These are phyloP conservation scores for Nemania sp. DNA, from an alignment of 2,329 filamentous ascomycete genomes.

Conservation along the genomic window DNA sequence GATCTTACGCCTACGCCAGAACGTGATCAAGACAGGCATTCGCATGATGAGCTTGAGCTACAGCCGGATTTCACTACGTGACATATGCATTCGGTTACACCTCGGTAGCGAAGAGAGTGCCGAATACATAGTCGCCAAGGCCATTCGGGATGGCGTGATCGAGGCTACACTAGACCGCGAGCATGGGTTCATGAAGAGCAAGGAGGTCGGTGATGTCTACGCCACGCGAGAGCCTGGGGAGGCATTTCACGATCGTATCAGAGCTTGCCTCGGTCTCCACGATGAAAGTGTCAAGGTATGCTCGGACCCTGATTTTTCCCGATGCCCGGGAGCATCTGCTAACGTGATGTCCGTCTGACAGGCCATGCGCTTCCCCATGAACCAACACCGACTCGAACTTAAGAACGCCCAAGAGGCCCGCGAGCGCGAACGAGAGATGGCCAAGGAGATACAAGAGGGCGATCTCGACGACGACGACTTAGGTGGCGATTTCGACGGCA, in stretches of 20 bases:
- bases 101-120: constrained; percentile 95
- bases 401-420: constrained; percentile 99
- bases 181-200: constrained; percentile 97
- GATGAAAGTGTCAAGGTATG: constrained; percentile 97
- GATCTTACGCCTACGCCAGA: constrained; percentile 91
- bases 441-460: constrained; percentile 98
- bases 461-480: constrained; percentile 97
- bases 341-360: constrained; percentile 44
- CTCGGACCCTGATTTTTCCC: constrained; percentile 14
- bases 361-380: constrained; percentile 99
- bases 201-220: constrained; percentile 94
- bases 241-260: constrained; percentile 96
- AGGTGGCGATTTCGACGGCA: constrained; percentile 92
- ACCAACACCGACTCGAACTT: constrained; percentile 94
- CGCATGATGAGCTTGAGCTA: constrained; percentile 99
- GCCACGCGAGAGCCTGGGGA: constrained; percentile 94
- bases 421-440: constrained; percentile 93
- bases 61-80: constrained; percentile 92
- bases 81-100: constrained; percentile 94
- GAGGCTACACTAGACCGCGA: constrained; percentile 94
- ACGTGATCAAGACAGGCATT: constrained; percentile 99
- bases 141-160: constrained; percentile 95
- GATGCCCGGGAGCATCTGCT: constrained; percentile 28
- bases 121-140: constrained; percentile 99
- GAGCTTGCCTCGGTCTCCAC: constrained; percentile 86